Base-by-base conservation (phyloP, 441 rosid genomes). In the Syzygium malaccense region DNA sequence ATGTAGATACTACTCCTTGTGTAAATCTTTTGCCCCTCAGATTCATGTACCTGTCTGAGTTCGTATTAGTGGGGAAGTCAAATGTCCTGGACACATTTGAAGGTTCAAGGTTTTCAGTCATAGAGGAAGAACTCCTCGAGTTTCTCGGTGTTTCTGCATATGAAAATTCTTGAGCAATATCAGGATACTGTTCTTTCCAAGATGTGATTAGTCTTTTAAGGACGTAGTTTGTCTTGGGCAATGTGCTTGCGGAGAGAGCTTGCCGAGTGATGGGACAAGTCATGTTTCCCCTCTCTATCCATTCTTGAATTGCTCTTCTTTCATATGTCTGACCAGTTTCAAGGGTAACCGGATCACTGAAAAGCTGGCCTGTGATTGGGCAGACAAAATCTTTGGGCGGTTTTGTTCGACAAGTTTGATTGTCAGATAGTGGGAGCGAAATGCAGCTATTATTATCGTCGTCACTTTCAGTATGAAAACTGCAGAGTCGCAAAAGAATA, bases 311-410 rank as follows among this genome's bases (percentile, higher is more conserved):
- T 54, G 98, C 98, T 93, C 92, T 94, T 64, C 95, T 93, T 89
- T 95, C 98, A 71, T 93, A 95, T 55, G 96, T 95, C 91, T 95
- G 96, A 41, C 96, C 96, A 20, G 96, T 95, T 91, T 95, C 98
- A n/a, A 95, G 96, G 25, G 96, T 95, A 25, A 95, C 96, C 30
- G 98, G 96, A n/a, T 95, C 95, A 64, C 91, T 90, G 88, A 95
- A 93, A 88, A 94, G 90, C 91, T 93, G 96, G 51, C 96, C 89
- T 14, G 96, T 94, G 90, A 95, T 94, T 30, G 96, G 95, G 89
- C 96, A 95, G 57, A 95, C 95, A 90, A 95, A 95, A 91, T 95
- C 98, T 91, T 95, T 95, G 23, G 96, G 95, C 8, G 96, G 92
- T 90, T 94, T 92, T 49, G 95, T 89, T 66, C 90, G 90, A n/a